phyloP scores from a whole-genome alignment of 2,329 filamentous ascomycete genomes.

The Sclerotinia nivalis region DNA sequence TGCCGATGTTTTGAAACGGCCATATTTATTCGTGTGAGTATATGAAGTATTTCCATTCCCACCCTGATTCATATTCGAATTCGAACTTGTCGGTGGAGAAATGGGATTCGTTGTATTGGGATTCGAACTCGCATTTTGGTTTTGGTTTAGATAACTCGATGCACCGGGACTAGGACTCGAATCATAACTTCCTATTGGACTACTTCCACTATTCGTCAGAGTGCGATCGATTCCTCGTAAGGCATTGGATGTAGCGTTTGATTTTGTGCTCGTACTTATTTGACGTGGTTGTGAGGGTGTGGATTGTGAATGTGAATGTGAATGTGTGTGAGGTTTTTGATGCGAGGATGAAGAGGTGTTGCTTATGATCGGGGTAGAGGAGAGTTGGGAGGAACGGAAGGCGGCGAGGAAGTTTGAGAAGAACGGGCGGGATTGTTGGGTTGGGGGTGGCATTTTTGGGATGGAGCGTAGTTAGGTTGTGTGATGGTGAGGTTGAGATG shows the following conservation, averaged over 20 bases:
- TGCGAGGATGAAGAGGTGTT: constrained; percentile 25
- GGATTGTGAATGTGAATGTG: constrained; percentile 32
- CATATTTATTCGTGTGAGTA: neutral
- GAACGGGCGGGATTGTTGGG: constrained; percentile 39
- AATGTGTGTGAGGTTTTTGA: constrained; percentile 32
- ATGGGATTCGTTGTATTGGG: neutral
- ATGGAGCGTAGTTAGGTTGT: neutral
- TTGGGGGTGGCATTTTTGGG: constrained; percentile 32
- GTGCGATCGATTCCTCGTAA: constrained; percentile 23
- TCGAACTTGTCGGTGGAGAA: neutral
- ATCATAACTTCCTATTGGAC: constrained; percentile 26
- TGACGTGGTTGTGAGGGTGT: constrained; percentile 22
- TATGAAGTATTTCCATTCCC: neutral
- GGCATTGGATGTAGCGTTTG: constrained; percentile 34
- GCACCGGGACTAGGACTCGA: constrained; percentile 9
- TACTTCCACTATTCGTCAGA: neutral
- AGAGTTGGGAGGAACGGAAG: constrained; percentile 38
- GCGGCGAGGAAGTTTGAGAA: constrained; percentile 41
- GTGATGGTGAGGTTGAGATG: neutral
- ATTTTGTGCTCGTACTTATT: constrained; percentile 9
- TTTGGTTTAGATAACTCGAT: neutral
- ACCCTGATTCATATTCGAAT: neutral
- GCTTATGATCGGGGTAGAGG: constrained; percentile 30
- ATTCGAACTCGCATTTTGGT: neutral
- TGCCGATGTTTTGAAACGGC: neutral